phyloP scores from a whole-genome alignment of 495 filamentous ascomycete species.

The Penicillium paxilli region DNA sequence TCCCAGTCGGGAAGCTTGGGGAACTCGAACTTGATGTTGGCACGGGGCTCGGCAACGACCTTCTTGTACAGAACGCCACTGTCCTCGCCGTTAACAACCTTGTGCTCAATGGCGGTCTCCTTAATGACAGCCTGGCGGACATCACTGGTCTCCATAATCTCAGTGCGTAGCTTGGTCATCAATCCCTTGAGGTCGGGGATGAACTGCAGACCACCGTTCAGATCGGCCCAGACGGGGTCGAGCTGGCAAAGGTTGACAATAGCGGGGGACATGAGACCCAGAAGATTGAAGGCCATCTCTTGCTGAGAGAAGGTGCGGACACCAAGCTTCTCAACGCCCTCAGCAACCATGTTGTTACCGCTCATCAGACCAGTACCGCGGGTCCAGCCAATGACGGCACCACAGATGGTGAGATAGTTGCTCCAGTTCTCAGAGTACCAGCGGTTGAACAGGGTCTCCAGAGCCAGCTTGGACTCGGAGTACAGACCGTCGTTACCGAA shows the following conservation, averaged over 20 bases:
- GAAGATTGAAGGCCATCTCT: conserved; percentile 99
- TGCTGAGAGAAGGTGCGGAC: conserved; percentile 98
- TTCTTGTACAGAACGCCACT: conserved; percentile 93
- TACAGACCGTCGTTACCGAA: conserved; percentile 98
- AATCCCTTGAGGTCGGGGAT: conserved; percentile 94
- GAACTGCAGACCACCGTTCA: conserved; percentile 97
- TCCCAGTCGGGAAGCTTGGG: conserved; percentile 89
- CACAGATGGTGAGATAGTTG: conserved; percentile 97
- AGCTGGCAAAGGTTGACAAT: conserved; percentile 95
- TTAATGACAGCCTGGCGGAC: conserved; percentile 90
- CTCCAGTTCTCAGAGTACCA: conserved; percentile 98
- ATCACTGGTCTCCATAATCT: conserved; percentile 92
- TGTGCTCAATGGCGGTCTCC: conserved; percentile 96
- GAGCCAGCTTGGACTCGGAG: conserved; percentile 93
- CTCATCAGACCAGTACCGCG: conserved; percentile 98
- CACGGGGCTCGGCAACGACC: conserved; percentile 86
- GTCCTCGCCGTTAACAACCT: conserved; percentile 91
- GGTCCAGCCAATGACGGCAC: conserved; percentile 98
- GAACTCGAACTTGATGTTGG: conserved; percentile 97
- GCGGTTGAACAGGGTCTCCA: conserved; percentile 97
- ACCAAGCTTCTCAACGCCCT: conserved; percentile 93
- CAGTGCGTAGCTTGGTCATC: conserved; percentile 86
- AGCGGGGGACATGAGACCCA: conserved; percentile 91
- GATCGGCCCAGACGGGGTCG: conserved; percentile 93
- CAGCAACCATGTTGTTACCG: conserved; percentile 96